Base-by-base conservation (phyloP, 106 monocot genomes). In the Alisma plantagoaquatica region DNA sequence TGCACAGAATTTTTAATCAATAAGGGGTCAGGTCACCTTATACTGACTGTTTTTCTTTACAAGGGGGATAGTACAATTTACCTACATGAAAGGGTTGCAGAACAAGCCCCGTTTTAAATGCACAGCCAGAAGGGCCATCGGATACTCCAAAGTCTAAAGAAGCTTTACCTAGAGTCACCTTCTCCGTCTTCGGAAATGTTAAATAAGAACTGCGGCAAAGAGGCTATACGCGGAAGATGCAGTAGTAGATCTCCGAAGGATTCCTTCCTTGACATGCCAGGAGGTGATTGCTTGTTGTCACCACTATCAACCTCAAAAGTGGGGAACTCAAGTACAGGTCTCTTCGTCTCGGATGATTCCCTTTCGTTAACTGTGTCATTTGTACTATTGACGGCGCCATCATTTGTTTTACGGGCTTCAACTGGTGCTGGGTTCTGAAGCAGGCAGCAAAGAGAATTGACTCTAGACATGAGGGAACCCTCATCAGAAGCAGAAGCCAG, bases 371-470 rank as follows among this genome's bases (percentile, higher is more conserved):
- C 33, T 35, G 15, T 20, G 21, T 46, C 29, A n/a, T 28, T 30
- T 7, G 21, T 38, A n/a, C 18, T 46, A 5, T 31, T 54, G n/a
- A 4, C 0, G 28, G 6, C 3, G 1, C 38, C 46, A 26, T 56
- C 42, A 21, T 27, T 67, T 28, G 26, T 61, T 14, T 61, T 61
- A 27, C 48, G 71, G 30, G 53, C 58, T 59, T 71, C 56, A n/a
- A 31, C 57, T 2, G 52, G 29, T 2, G 15, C 15, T 14, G 52
- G 30, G 14, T 78, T 78, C 43, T 86, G 86, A 56, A 91, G 69
- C 49, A 91, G 62, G 59, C 72, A 78, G 59, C 77, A 91, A 15
- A 85, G 72, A 2, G 91, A 91, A 51, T 81, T 81, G 44, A 91
- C 80, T 60, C 80, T 74, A 1, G 75, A 72, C 84, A 81, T 84